Percentiles rank a stretch among this genome's conserved stretches.
These are phyloP conservation scores for Nigrospora osmanthi DNA, from an alignment of 2,329 filamentous ascomycete genomes.

Conservation along the genomic window DNA sequence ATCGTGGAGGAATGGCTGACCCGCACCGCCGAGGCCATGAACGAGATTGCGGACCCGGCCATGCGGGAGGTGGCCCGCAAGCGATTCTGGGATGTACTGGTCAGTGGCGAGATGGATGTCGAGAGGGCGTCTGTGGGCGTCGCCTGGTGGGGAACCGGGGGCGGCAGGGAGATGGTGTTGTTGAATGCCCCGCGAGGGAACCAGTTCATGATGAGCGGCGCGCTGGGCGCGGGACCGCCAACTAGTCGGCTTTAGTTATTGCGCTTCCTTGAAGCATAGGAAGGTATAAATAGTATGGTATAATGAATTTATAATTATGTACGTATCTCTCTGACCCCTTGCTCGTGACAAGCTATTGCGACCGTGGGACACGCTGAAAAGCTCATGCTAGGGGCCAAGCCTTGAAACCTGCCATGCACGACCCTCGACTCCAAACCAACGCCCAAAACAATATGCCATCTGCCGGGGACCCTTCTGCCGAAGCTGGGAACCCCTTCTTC, in stretches of 20 bases:
- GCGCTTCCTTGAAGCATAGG: too few species aligned
- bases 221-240: slow-evolving; percentile 21
- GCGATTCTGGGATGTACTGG: slow-evolving; percentile 73
- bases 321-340: too few species aligned
- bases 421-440: too few species aligned
- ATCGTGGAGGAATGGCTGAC: slow-evolving; percentile 77
- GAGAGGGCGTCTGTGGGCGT: slow-evolving; percentile 73
- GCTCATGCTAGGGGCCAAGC: too few species aligned
- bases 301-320: too few species aligned
- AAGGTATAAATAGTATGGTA: too few species aligned
- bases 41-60: slow-evolving; percentile 49
- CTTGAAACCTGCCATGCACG: background rate
- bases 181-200: slow-evolving; percentile 15
- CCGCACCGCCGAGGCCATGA: slow-evolving; percentile 59
- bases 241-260: too few species aligned
- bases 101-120: slow-evolving; percentile 80
- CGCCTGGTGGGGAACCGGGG: slow-evolving; percentile 70
- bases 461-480: too few species aligned
- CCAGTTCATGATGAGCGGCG: slow-evolving; percentile 47
- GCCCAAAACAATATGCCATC: too few species aligned
- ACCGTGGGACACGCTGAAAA: too few species aligned
- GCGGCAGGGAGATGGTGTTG: slow-evolving; percentile 44
- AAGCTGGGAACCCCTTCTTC: too few species aligned
- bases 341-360: too few species aligned
- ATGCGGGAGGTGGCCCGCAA: slow-evolving; percentile 60